Evolutionary conservation across 106 monocot species (phyloP), one percentile per base, ranked within the genome.

Genomic region (Vanilla planifolia): DNA sequence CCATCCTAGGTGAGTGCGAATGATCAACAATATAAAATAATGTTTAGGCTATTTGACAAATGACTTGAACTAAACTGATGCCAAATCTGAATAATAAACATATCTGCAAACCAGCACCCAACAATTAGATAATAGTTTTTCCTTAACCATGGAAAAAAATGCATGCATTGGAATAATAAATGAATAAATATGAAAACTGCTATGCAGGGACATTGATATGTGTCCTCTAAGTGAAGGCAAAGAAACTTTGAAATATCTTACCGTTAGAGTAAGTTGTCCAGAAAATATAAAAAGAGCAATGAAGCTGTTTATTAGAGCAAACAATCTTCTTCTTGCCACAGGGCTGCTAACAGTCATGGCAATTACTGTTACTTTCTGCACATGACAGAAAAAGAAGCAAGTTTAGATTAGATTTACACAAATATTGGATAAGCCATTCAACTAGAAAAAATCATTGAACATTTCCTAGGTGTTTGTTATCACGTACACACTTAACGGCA

Each of bases 351-450:
- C 74, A 24, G 83, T 81, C 51, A 62, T 62, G 24, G 95, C 90
- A 79, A 96, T 81, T 34, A 96, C 91, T 17, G 86, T 81, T 60
- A 96, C 80, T 87, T 96, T 96, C 95, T 96, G 79, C 28, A 69
- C 70, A 55, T 50, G 45, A 69, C 7, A 22, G 44, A 4, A 22
- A 65, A 27, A 33, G 11, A 45, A 50, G 35, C 58, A 22, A 48
- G 10, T 15, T 50, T 50, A 50, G 16, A 26, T 50, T 50, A 2
- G 24, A 50, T 50, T 50, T 8, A 50, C 22, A 26, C 8, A 26
- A 50, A 21, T 11, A 22, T 50, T 50, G 26, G 26, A 50, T 50
- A 19, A 50, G 1, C 11, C 17, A 26, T 23, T 50, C 9, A 50
- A 26, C 22, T 24, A 0, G 3, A 1, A 40, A 25, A 24, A 14